These are phyloP conservation scores for Hypoxylon sp. DNA, from an alignment of 2,329 filamentous ascomycete genomes.

Conservation along the genomic window DNA sequence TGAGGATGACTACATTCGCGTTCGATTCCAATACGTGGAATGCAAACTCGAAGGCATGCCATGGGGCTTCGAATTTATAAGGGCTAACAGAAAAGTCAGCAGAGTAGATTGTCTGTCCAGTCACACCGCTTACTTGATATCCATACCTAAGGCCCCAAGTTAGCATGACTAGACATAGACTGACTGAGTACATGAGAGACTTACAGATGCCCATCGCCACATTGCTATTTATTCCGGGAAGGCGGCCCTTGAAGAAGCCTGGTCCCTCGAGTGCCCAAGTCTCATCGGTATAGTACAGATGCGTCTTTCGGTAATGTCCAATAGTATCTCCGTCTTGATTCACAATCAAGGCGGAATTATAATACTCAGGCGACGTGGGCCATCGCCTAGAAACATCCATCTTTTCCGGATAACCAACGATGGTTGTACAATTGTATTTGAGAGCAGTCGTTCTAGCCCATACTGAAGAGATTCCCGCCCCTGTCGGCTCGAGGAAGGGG, in stretches of 20 bases:
- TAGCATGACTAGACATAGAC: constrained; percentile 24
- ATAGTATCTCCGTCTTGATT: constrained; percentile 72
- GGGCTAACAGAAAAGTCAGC: constrained; percentile 56
- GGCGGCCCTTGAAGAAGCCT: constrained; percentile 64
- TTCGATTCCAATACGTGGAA: constrained; percentile 69
- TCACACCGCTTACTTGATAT: constrained; percentile 67
- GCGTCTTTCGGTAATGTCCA: constrained; percentile 73
- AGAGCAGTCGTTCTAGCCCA: constrained; percentile 79
- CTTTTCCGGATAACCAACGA: constrained; percentile 81
- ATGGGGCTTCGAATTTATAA: constrained; percentile 66
- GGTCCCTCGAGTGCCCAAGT: constrained; percentile 72
- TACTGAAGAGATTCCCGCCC: constrained; percentile 75
- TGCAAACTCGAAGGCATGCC: constrained; percentile 66
- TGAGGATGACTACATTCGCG: constrained; percentile 76
- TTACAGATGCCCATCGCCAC: constrained; percentile 73
- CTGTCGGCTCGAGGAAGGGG: constrained; percentile 77
- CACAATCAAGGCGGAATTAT: constrained; percentile 66
- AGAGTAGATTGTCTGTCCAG: neutral
- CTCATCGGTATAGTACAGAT: constrained; percentile 73
- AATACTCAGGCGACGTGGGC: constrained; percentile 62
- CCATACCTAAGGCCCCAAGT: constrained; percentile 62
- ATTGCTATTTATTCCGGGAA: constrained; percentile 64
- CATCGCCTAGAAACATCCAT: constrained; percentile 66
- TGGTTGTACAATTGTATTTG: constrained; percentile 76
- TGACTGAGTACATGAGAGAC: constrained; percentile 45